Conservation (phyloP, 495 filamentous ascomycete genomes). For the Aspergillus asperescens region DNA sequence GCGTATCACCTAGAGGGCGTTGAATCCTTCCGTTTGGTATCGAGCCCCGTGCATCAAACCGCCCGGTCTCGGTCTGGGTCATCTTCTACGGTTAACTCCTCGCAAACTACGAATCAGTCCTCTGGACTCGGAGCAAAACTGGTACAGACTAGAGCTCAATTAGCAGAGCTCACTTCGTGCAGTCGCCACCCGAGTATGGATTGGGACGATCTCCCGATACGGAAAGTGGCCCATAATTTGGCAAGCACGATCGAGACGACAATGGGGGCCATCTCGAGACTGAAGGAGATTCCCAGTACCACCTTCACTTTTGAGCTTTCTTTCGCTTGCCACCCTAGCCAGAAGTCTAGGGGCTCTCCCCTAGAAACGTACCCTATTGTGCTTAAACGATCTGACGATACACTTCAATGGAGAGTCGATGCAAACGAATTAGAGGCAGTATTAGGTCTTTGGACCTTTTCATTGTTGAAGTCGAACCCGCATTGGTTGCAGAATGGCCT, state of each 20-base stretch:
- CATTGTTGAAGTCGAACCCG: constrained; percentile 22
- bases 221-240: constrained; percentile 24
- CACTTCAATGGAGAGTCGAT: constrained; percentile 27
- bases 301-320: constrained; percentile 18
- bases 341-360: neutral
- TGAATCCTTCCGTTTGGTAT: constrained; percentile 22
- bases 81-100: constrained; percentile 6
- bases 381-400: constrained; percentile 22
- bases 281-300: constrained; percentile 15
- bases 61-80: constrained; percentile 8
- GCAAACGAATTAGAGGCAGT: constrained; percentile 30
- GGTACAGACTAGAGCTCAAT: constrained; percentile 25
- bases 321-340: constrained; percentile 16
- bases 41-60: neutral
- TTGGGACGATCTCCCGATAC: constrained; percentile 35
- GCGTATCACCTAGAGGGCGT: constrained; percentile 32
- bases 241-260: constrained; percentile 27
- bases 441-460: constrained; percentile 34
- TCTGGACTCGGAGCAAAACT: constrained; percentile 8
- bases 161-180: constrained; percentile 26
- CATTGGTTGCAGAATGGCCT: constrained; percentile 18
- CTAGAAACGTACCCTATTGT: constrained; percentile 18
- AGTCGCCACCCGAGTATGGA: constrained; percentile 8
- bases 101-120: neutral
- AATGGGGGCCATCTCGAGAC: constrained; percentile 30